phyloP scores from a whole-genome alignment of 768 basidiomycete genomes.

The Heimioporus sp. region DNA sequence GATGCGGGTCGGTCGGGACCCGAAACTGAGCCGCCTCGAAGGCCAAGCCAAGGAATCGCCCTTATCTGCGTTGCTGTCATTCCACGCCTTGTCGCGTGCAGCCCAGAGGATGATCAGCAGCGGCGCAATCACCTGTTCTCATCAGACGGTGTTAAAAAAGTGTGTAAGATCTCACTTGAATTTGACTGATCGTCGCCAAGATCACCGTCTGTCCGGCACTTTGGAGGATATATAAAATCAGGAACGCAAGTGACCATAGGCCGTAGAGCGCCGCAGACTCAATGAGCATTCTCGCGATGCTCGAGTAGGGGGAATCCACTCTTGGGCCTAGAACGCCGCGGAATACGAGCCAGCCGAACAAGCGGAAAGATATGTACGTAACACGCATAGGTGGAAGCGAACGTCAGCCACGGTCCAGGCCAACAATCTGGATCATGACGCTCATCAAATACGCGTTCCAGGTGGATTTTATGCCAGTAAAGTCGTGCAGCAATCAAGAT shows the following conservation, averaged over 20 bases:
- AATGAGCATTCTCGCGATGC: conserved; percentile 19
- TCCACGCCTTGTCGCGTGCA: conserved; percentile 22
- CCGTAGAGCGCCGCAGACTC: conserved; percentile 27
- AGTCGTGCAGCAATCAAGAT: conserved; percentile 21
- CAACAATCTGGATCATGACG: background rate
- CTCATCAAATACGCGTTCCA: conserved; percentile 28
- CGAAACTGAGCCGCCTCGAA: conserved; percentile 4
- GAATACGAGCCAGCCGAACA: background rate
- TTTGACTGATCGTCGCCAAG: conserved; percentile 21
- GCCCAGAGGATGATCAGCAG: conserved; percentile 26
- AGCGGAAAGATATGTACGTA: background rate
- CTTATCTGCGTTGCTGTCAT: background rate
- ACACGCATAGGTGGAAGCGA: background rate
- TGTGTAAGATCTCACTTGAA: conserved; percentile 17
- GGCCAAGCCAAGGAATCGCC: background rate
- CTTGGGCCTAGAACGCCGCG: conserved; percentile 6
- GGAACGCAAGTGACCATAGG: conserved; percentile 21
- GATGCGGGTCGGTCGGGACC: conserved; percentile 1
- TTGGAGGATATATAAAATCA: conserved; percentile 14
- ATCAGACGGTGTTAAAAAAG: no score
- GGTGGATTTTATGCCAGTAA: conserved; percentile 23
- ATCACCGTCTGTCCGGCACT: conserved; percentile 18
- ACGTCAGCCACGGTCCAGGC: background rate
- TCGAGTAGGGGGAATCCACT: conserved; percentile 20
- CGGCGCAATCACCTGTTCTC: conserved; percentile 21